phyloP scores from a whole-genome alignment of 2,329 filamentous ascomycete genomes.

The Monilinia aucupariae region DNA sequence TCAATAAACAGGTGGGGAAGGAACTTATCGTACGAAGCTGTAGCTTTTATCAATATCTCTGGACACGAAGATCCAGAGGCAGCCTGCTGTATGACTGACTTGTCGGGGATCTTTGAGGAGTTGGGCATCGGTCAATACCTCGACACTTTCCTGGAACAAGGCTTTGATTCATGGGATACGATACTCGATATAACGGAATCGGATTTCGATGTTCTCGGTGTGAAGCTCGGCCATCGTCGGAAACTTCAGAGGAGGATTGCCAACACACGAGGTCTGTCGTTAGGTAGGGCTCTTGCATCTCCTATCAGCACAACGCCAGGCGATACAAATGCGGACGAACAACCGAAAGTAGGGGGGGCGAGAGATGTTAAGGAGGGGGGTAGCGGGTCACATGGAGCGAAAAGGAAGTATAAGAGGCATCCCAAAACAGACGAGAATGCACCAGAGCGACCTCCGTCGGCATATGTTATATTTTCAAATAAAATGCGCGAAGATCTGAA shows the following conservation, averaged over 20 bases:
- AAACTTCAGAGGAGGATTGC: conserved; percentile 81
- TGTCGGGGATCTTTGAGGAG: conserved; percentile 64
- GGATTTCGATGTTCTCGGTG: conserved; percentile 68
- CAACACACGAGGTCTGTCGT: conserved; percentile 58
- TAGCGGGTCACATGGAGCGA: conserved; percentile 43
- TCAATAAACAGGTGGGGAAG: neutral
- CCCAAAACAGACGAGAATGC: conserved; percentile 78
- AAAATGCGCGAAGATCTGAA: conserved; percentile 75
- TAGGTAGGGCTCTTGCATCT: conserved; percentile 35
- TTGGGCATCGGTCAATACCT: conserved; percentile 76
- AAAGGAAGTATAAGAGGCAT: conserved; percentile 72
- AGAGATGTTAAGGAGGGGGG: conserved; percentile 43
- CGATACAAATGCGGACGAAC: conserved; percentile 56
- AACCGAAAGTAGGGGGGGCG: conserved; percentile 41
- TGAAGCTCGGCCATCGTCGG: conserved; percentile 78
- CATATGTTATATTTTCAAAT: conserved; percentile 82
- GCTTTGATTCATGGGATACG: conserved; percentile 80
- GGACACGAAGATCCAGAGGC: conserved; percentile 34
- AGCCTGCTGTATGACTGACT: conserved; percentile 43
- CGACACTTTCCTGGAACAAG: conserved; percentile 65
- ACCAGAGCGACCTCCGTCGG: conserved; percentile 73
- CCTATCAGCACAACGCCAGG: conserved; percentile 40
- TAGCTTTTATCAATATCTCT: conserved; percentile 19
- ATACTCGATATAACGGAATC: conserved; percentile 80
- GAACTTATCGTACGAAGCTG: neutral